Evolutionary conservation across 768 basidiomycete genomes (phyloP).

Genomic region (Pleurotus giganteus): DNA sequence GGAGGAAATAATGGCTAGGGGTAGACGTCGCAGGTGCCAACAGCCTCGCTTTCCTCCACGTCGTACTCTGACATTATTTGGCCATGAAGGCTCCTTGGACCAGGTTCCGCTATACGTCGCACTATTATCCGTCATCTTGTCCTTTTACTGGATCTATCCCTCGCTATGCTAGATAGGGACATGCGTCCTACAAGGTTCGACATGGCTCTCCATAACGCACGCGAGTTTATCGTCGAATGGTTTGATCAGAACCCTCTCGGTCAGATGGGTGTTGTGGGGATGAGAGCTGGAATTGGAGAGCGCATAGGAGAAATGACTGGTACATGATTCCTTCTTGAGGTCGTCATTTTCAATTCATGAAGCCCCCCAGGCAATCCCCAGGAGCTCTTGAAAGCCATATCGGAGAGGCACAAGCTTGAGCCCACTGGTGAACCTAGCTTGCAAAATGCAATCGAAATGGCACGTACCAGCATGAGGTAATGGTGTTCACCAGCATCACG

Average conservation of each 20-base stretch:
- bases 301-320: conserved; percentile 92
- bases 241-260: conserved; percentile 99
- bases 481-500: neutral
- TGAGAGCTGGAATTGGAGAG: conserved; percentile 90
- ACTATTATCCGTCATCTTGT: conserved; percentile 96
- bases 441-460: conserved; percentile 98
- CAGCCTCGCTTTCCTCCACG: conserved; percentile 3
- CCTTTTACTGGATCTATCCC: conserved; percentile 87
- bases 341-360: conserved; percentile 9
- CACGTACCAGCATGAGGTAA: conserved; percentile 88
- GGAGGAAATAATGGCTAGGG: conserved; percentile 83
- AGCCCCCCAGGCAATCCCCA: conserved; percentile 80
- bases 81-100: conserved; percentile 62
- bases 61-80: conserved; percentile 4
- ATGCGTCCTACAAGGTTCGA: conserved; percentile 95
- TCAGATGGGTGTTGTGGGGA: conserved; percentile 92
- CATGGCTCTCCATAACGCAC: conserved; percentile 82
- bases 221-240: conserved; percentile 94
- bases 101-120: conserved; percentile 85
- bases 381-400: conserved; percentile 85
- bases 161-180: conserved; percentile 93
- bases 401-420: conserved; percentile 85
- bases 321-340: conserved; percentile 29
- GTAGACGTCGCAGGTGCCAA: conserved; percentile 75
- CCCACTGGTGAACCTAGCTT: conserved; percentile 92